A percentile compares a stretch with the other conserved stretches of the same genome.
Evolutionary conservation across 2,329 filamentous ascomycete species (phyloP).

Genomic region (Cordyceps pruinosa): DNA sequence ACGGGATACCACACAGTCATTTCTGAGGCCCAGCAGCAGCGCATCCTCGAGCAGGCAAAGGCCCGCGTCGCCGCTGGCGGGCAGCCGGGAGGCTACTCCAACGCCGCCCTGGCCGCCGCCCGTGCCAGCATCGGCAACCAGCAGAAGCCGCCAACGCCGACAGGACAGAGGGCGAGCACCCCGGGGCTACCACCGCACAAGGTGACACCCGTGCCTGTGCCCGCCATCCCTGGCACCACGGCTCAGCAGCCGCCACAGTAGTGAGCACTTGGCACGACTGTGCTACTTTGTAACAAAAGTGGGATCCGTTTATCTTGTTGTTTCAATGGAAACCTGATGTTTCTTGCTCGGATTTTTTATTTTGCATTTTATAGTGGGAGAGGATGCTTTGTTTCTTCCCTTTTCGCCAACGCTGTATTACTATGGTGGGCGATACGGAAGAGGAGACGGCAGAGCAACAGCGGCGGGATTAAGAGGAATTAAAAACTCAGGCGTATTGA

Average conservation of each 20-base stretch:
- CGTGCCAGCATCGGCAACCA: conserved; percentile 31
- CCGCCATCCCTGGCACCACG: conserved; percentile 30
- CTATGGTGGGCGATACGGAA: background rate
- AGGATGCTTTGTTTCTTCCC: background rate
- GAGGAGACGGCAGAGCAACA: background rate
- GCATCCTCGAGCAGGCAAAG: conserved; percentile 45
- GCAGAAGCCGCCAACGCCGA: conserved; percentile 32
- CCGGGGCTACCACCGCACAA: conserved; percentile 31
- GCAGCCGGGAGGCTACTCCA: conserved; percentile 35
- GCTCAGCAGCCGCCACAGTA: background rate
- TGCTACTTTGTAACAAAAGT: conserved; percentile 1
- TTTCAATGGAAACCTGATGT: background rate
- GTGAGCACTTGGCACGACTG: background rate
- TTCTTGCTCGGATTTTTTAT: background rate
- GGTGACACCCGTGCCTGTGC: conserved; percentile 39
- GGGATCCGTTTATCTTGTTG: background rate
- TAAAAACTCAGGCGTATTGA: conserved; percentile 4
- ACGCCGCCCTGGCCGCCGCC: conserved; percentile 28
- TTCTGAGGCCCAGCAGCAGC: conserved; percentile 42
- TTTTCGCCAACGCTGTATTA: background rate
- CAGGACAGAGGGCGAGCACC: conserved; percentile 26
- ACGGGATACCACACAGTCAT: conserved; percentile 44
- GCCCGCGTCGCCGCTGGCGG: conserved; percentile 40
- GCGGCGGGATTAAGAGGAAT: background rate
- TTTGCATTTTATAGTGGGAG: background rate